These are phyloP conservation scores for Kwoniella pini DNA, from an alignment of 768 basidiomycete species.

Conservation along the genomic window DNA sequence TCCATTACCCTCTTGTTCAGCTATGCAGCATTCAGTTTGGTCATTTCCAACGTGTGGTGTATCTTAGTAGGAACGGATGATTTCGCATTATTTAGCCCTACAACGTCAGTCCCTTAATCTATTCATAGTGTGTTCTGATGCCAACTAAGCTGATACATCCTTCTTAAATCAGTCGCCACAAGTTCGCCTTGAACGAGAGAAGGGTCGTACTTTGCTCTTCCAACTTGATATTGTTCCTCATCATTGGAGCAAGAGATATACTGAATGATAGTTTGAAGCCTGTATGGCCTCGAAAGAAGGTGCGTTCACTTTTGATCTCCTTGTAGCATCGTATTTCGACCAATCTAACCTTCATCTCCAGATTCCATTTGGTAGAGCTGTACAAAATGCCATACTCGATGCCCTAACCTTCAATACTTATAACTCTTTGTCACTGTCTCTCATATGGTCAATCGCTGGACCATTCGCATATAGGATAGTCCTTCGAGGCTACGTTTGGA, in stretches of 20 bases:
- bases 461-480: constrained; percentile 15
- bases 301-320: no score
- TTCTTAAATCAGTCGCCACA: constrained; percentile 22
- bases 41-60: constrained; percentile 14
- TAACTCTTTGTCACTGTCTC: constrained; percentile 4
- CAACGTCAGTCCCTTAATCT: no score
- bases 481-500: constrained; percentile 14
- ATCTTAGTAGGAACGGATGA: constrained; percentile 10
- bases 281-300: constrained; percentile 39
- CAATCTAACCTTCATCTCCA: constrained; percentile 1
- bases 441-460: constrained; percentile 5
- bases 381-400: constrained; percentile 3
- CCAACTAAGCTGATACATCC: background rate
- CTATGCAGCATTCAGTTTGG: constrained; percentile 17
- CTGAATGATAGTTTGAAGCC: constrained; percentile 21
- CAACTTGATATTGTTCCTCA: constrained; percentile 27
- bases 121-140: no score
- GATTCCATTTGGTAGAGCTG: constrained; percentile 16
- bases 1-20: constrained; percentile 40
- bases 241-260: constrained; percentile 34
- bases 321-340: no score
- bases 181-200: constrained; percentile 37
- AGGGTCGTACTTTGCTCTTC: constrained; percentile 29
- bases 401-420: constrained; percentile 8
- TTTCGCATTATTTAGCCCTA: constrained; percentile 23